These are phyloP conservation scores for Salicornia ramosissima DNA, from an alignment of 148 eudicot genomes.

Conservation along the genomic window DNA sequence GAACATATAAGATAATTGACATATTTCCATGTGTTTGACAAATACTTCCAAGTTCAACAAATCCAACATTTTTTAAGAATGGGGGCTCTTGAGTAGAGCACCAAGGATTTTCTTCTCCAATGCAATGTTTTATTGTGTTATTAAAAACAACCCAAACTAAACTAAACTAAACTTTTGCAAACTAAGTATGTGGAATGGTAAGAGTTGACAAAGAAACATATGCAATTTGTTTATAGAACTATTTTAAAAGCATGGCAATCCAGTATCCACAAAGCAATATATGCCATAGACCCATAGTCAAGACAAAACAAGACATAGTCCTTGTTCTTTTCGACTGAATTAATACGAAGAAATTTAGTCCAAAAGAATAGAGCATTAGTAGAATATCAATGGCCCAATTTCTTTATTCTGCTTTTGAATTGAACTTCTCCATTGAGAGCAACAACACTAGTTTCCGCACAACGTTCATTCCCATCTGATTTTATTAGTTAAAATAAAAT, in stretches of 20 bases:
- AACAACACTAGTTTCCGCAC: background rate
- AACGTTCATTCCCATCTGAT: background rate
- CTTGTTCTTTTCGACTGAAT: no score
- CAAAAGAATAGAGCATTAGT: background rate
- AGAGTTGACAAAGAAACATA: background rate
- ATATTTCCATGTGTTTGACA: background rate
- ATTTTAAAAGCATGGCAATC: background rate
- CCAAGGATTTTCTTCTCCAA: background rate
- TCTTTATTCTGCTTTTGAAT: background rate
- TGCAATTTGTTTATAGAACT: background rate
- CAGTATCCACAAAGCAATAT: no score
- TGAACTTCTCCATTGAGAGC: conserved; percentile 4
- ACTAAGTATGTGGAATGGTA: background rate
- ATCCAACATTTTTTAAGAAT: background rate
- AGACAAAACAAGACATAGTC: no score
- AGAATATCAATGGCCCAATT: background rate
- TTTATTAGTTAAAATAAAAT: conserved; percentile 4
- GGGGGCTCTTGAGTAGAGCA: background rate
- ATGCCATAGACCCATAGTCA: background rate
- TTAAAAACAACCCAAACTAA: no score
- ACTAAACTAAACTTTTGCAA: background rate
- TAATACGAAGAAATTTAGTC: background rate
- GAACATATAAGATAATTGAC: background rate
- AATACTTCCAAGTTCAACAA: background rate
- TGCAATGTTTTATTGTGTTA: no score